phyloP scores from a whole-genome alignment of 176 grass and related monocot genomes.

The Eleusine coracana region DNA sequence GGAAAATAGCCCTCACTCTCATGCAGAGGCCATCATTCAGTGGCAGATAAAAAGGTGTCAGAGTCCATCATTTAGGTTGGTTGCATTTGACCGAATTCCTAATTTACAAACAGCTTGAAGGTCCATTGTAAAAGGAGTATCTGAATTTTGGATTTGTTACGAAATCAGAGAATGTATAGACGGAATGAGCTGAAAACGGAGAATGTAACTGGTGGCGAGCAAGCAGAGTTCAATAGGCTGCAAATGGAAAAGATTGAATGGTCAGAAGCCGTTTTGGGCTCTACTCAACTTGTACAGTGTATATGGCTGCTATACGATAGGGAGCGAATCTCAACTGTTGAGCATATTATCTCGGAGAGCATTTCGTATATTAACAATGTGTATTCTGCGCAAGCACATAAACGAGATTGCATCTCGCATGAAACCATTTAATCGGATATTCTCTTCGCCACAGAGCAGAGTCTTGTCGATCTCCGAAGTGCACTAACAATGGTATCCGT shows the following conservation, averaged over 20 bases:
- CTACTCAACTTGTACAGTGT: constrained; percentile 34
- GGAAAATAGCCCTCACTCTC: background rate
- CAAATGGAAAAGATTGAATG: constrained; percentile 15
- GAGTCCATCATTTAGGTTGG: background rate
- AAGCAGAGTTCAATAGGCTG: constrained; percentile 13
- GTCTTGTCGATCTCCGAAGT: constrained; percentile 17
- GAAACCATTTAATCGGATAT: constrained; percentile 25
- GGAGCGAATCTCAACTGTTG: constrained; percentile 35
- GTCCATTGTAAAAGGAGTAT: background rate
- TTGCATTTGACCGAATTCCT: background rate
- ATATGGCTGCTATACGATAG: constrained; percentile 17
- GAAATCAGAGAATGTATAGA: background rate
- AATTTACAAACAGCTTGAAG: background rate
- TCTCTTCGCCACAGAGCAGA: background rate
- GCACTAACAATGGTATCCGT: constrained; percentile 12
- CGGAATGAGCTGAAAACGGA: constrained; percentile 21
- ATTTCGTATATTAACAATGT: constrained; percentile 46
- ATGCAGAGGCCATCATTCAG: background rate
- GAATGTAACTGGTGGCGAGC: constrained; percentile 2
- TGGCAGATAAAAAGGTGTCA: background rate
- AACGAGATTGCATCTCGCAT: background rate
- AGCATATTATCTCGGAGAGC: constrained; percentile 28
- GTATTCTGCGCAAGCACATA: constrained; percentile 13
- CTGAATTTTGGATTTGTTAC: background rate
- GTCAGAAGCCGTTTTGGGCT: constrained; percentile 15